These are phyloP conservation scores for Pistacia vera DNA, from an alignment of 345 rosid genomes.

Conservation along the genomic window DNA sequence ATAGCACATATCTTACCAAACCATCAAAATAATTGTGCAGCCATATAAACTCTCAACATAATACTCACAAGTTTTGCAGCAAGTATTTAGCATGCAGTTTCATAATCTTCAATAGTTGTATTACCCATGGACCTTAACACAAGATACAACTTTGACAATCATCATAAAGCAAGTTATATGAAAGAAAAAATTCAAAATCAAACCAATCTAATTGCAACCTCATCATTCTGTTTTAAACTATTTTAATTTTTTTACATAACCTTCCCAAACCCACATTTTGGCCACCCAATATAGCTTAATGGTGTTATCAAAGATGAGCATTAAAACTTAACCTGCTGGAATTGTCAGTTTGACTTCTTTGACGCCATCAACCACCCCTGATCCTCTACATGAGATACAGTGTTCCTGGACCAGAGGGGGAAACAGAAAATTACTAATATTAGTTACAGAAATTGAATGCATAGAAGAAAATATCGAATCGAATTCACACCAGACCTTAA, in stretches of 20 bases:
- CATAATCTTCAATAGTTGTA: background rate
- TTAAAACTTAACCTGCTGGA: conserved; percentile 68
- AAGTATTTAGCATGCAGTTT: background rate
- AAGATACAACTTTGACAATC: conserved; percentile 1
- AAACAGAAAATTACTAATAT: background rate
- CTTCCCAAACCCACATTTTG: background rate
- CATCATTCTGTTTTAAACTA: conserved; percentile 3
- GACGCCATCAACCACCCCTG: conserved; percentile 76
- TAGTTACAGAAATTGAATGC: background rate
- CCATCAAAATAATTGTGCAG: background rate
- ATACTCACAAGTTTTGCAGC: background rate
- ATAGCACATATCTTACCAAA: background rate
- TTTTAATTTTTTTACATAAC: conserved; percentile 9
- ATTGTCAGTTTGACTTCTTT: conserved; percentile 69
- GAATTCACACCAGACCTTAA: conserved; percentile 56
- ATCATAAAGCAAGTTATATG: conserved; percentile 10
- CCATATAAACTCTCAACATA: background rate
- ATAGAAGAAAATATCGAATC: background rate
- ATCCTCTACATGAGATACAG: conserved; percentile 73
- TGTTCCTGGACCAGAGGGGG: conserved; percentile 52
- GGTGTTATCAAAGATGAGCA: conserved; percentile 19
- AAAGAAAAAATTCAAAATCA: background rate
- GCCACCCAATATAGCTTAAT: background rate
- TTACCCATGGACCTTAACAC: background rate
- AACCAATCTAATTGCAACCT: conserved; percentile 1